Base-by-base conservation (phyloP, 179 eudicot species). In the Heliamphora pulchella region DNA sequence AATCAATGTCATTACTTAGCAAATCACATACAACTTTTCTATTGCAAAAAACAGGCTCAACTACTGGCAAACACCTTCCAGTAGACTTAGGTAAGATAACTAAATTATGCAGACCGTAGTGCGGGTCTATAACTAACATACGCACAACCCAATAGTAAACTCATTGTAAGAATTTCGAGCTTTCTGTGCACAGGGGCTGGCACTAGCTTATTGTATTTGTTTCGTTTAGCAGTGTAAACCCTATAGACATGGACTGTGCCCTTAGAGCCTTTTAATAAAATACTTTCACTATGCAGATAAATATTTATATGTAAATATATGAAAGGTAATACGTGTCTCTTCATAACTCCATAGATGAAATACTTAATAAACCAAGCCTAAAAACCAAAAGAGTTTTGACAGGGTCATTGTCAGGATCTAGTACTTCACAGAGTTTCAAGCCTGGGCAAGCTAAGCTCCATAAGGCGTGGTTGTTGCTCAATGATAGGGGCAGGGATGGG, bases 21-120 rank as follows among this genome's bases (percentile, higher is more conserved):
- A 71, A 22, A 70, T 73, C 44, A 20, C 47, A 78, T 74, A 50
- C 47, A 41, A 65, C n/a, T 14, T 48, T 50, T 46, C 62, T 76
- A 65, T 50, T 54, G 54, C 22, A 68, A 50, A 66, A 78, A 8
- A 51, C 11, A 46, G 48, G 44, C 22, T 77, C 39, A 47, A 63
- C 44, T 48, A 58, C 20, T 17, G 22, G 17, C 18, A 50, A 31
- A 48, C 31, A 13, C 46, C 46, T 71, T 9, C 75, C 39, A 74
- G 59, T 51, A 41, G 2, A 8, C 62, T 31, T 68, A 31, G 62
- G 17, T n/a, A 14, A 78, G 41, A 14, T 8, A 48, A 66, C 73
- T 50, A 77, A n/a, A 47, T 10, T 6, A 48, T 18, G 55, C 69
- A 46, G 11, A 46, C 68, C 1, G 8, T 1, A 31, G 14, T 61